Conservation (phyloP, 257 asterid species). For the Buddleja alternifolia region DNA sequence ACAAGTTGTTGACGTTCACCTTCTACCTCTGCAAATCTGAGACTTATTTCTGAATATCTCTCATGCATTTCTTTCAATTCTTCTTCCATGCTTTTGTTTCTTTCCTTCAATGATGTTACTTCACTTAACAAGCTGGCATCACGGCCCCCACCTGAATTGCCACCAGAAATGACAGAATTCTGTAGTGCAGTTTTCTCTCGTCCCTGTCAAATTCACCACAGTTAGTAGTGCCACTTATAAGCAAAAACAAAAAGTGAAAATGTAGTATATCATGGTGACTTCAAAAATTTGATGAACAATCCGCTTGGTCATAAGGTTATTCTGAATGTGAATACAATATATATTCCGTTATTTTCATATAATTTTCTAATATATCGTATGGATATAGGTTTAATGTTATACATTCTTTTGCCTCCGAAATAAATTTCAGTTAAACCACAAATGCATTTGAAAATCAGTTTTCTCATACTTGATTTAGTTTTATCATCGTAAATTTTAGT, state of each 20-base stretch:
- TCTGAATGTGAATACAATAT: constrained; percentile 3
- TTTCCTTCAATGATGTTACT: constrained; percentile 65
- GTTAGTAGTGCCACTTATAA: constrained; percentile 23
- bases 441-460: constrained; percentile 21
- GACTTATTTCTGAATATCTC: constrained; percentile 94
- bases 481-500: constrained; percentile 22
- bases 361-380: constrained; percentile 7
- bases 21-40: constrained; percentile 96
- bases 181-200: constrained; percentile 28
- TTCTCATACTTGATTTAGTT: constrained; percentile 13
- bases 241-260: constrained; percentile 15
- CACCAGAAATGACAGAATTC: constrained; percentile 23
- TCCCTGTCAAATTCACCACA: constrained; percentile 37
- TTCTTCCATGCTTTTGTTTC: constrained; percentile 68
- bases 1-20: constrained; percentile 98
- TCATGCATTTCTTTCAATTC: constrained; percentile 87
- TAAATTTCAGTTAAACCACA: background rate
- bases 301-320: background rate
- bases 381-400: background rate
- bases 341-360: constrained; percentile 4
- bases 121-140: constrained; percentile 58
- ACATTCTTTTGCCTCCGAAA: background rate
- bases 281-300: constrained; percentile 4
- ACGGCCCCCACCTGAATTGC: constrained; percentile 37
- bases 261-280: constrained; percentile 7